These are phyloP conservation scores for Cichorium intybus DNA, from an alignment of 140 eudicot genomes.

Conservation along the genomic window DNA sequence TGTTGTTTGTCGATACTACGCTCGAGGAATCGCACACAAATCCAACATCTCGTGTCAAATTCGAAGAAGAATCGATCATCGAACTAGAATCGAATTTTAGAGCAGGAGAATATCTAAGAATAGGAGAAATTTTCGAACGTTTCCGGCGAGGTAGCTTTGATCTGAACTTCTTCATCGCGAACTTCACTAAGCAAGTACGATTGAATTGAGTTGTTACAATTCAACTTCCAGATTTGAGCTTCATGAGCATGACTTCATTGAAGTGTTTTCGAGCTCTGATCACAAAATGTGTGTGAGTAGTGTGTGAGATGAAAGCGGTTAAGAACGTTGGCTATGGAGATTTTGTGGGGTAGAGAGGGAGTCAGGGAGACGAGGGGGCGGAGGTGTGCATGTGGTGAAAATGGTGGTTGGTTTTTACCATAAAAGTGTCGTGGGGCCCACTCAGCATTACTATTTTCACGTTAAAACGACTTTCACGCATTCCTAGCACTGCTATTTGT, in stretches of 20 bases:
- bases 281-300: conserved; percentile 8
- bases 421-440: conserved; percentile 24
- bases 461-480: conserved; percentile 10
- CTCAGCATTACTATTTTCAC: conserved; percentile 8
- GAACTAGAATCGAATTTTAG: not conserved
- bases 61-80: conserved; percentile 22
- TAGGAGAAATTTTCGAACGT: conserved; percentile 54
- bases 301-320: conserved; percentile 37
- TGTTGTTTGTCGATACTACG: conserved; percentile 42
- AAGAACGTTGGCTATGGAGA: conserved; percentile 32
- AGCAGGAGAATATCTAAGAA: conserved; percentile 24
- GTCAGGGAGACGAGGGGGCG: conserved; percentile 1
- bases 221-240: conserved; percentile 31
- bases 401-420: conserved; percentile 13
- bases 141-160: conserved; percentile 71
- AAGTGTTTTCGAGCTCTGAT: conserved; percentile 25
- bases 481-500: not conserved
- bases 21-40: conserved; percentile 52
- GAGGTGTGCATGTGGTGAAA: conserved; percentile 9
- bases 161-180: conserved; percentile 59
- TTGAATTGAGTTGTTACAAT: conserved; percentile 20
- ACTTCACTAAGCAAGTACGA: not conserved
- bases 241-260: not conserved
- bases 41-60: conserved; percentile 35
- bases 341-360: conserved; percentile 23